phyloP scores from a whole-genome alignment of 176 grass and related monocot genomes.

The Oryza rufipogon region DNA sequence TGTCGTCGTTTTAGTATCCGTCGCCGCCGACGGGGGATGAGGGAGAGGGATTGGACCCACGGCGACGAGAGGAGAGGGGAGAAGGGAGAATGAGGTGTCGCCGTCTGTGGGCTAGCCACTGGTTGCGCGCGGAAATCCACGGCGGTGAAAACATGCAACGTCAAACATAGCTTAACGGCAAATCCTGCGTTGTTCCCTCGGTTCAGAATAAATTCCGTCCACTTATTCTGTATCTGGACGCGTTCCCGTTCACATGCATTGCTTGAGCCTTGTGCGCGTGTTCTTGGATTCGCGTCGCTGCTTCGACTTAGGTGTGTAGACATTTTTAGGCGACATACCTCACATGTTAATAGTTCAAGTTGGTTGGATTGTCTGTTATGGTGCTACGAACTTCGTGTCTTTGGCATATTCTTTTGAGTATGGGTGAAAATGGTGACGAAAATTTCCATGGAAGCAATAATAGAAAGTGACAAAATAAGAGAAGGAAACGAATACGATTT shows the following conservation, averaged over 20 bases:
- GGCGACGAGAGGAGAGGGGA: too few relatives aligned
- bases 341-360: neutral
- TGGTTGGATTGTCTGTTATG: neutral
- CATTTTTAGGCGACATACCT: neutral
- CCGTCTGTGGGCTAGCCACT: too few relatives aligned
- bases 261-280: neutral
- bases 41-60: too few relatives aligned
- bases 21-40: too few relatives aligned
- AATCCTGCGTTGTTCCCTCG: neutral
- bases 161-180: too few relatives aligned
- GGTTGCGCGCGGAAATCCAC: neutral
- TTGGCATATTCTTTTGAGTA: conserved; percentile 11
- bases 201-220: neutral
- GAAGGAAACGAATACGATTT: too few relatives aligned
- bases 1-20: too few relatives aligned
- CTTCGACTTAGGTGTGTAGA: too few relatives aligned
- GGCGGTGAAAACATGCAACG: neutral
- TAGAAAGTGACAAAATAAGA: too few relatives aligned
- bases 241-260: neutral
- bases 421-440: too few relatives aligned
- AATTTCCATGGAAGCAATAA: too few relatives aligned
- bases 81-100: too few relatives aligned
- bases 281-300: neutral
- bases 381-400: neutral
- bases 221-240: neutral